These are phyloP conservation scores for Diaporthe citri DNA, from an alignment of 2,329 filamentous ascomycete genomes.

Conservation along the genomic window DNA sequence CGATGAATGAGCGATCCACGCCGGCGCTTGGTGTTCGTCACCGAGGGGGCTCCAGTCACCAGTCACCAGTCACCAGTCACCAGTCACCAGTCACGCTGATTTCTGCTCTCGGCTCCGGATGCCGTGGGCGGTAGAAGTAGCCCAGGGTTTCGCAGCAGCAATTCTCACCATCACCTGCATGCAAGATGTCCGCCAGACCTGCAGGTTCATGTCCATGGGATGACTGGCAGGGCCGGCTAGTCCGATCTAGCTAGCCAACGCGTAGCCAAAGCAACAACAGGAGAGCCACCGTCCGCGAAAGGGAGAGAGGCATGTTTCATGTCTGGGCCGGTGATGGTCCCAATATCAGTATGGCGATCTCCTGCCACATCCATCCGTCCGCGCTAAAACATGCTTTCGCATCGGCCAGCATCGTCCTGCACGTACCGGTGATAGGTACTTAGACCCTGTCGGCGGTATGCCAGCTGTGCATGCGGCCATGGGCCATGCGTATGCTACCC, in stretches of 20 bases:
- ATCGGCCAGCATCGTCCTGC: conserved; percentile 15
- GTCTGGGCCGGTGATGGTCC: conserved; percentile 31
- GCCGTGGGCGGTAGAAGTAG: neutral
- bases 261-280: conserved; percentile 15
- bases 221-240: neutral
- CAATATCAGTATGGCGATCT: conserved; percentile 29
- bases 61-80: conserved; percentile 1
- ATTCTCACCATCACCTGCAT: neutral
- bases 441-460: conserved; percentile 17
- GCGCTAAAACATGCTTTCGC: conserved; percentile 32
- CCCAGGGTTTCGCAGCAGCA: neutral
- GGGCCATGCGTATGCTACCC: conserved; percentile 17
- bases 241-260: neutral
- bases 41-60: neutral
- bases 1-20: conserved; percentile 6
- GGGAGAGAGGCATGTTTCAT: conserved; percentile 32
- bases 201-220: conserved; percentile 2
- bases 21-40: conserved; percentile 16
- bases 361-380: conserved; percentile 22
- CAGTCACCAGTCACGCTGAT: neutral
- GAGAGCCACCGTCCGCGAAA: neutral
- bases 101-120: conserved; percentile 5
- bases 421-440: conserved; percentile 28
- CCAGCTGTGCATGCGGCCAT: conserved; percentile 19
- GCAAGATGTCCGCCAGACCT: conserved; percentile 11